Conservation (phyloP, 2,329 filamentous ascomycete species). For the Ophiostoma perfectum region DNA sequence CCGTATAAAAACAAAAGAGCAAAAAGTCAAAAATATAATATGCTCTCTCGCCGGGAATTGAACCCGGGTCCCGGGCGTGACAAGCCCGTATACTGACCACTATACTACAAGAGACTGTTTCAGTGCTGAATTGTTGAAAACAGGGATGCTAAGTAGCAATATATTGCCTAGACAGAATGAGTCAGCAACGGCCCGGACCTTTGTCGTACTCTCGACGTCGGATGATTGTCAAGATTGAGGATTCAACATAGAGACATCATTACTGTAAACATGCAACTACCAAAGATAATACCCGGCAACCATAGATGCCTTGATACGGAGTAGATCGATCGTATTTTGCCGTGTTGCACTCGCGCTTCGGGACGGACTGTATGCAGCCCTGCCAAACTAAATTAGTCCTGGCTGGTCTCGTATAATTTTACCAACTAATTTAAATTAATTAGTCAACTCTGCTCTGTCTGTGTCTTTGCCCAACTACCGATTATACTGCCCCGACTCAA, state of each 20-base stretch:
- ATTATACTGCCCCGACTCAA: neutral
- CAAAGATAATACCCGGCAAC: neutral
- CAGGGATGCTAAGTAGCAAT: neutral
- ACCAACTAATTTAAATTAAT: no score
- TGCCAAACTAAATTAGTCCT: no score
- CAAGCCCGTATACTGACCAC: conserved; percentile 27
- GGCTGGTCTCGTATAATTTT: no score
- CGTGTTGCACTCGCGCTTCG: neutral
- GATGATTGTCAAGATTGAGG: no score
- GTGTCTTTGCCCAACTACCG: no score
- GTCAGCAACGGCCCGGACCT: neutral
- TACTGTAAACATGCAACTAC: neutral
- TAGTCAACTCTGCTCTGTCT: no score
- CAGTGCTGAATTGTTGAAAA: conserved; percentile 9
- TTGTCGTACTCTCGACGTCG: no score
- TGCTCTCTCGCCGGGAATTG: conserved; percentile 26
- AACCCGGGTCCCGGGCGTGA: conserved; percentile 27
- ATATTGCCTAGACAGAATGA: neutral
- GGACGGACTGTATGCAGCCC: neutral
- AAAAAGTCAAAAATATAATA: neutral
- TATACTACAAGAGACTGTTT: conserved; percentile 25
- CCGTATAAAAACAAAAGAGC: neutral
- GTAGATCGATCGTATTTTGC: neutral
- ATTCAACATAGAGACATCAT: no score
- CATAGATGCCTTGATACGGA: no score